Percentiles rank a stretch among this genome's conserved stretches.
Conservation (phyloP, 2,329 filamentous ascomycete genomes). For the Penicillium expansum region DNA sequence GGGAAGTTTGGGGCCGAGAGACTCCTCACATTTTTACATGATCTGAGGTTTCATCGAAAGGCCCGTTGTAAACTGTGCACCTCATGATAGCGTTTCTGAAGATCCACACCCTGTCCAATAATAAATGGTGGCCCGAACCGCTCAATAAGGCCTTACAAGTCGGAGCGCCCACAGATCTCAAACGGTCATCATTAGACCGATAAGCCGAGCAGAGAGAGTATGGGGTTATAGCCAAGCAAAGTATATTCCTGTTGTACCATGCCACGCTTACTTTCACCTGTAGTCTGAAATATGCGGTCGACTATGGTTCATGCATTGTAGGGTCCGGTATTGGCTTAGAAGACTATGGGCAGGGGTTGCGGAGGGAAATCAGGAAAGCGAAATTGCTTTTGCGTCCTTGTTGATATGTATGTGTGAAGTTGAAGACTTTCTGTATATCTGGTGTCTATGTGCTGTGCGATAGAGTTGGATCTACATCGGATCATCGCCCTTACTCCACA, state of each 20-base stretch:
- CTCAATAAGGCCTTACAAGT: background rate
- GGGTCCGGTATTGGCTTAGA: background rate
- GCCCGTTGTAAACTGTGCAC: background rate
- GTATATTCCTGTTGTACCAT: background rate
- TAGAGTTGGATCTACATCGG: slow-evolving; percentile 8
- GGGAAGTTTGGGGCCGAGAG: background rate
- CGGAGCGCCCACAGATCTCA: background rate
- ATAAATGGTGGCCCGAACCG: no score
- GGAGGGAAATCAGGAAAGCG: background rate
- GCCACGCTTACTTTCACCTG: background rate
- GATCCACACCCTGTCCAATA: background rate
- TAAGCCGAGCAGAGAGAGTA: background rate
- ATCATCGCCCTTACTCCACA: slow-evolving; percentile 5
- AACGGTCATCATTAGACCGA: background rate
- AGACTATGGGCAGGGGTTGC: no score
- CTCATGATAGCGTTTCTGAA: background rate
- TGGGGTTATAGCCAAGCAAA: background rate
- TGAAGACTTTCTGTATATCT: background rate
- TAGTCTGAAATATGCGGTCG: background rate
- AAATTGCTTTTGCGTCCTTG: background rate
- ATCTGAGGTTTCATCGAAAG: background rate
- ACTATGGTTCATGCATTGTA: background rate
- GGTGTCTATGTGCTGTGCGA: background rate
- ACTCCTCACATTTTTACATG: background rate
- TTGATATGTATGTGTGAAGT: background rate